A percentile compares a stretch with the other conserved stretches of the same genome.
Conservation (phyloP, 2,329 filamentous ascomycete genomes). For the Arthroderma uncinatum region DNA sequence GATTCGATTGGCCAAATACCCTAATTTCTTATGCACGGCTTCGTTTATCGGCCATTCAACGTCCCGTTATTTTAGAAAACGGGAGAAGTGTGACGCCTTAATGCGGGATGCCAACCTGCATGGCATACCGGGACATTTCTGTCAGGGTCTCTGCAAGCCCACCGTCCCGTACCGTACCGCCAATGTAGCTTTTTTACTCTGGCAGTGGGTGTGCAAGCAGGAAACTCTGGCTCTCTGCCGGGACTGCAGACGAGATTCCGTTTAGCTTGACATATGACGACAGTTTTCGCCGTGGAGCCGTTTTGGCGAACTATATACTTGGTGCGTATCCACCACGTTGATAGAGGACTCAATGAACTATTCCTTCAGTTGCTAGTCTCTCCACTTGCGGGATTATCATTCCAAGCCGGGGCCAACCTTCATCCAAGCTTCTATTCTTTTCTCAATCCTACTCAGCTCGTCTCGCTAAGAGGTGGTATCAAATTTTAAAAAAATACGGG, state of each 20-base stretch:
- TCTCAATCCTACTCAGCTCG: not conserved
- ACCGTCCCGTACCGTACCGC: not conserved
- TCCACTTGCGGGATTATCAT: slow-evolving; percentile 1
- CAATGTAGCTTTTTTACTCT: not conserved
- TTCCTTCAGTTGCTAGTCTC: not conserved
- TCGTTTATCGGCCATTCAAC: not conserved
- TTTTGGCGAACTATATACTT: not conserved
- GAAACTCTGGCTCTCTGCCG: not conserved
- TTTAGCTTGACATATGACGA: not conserved
- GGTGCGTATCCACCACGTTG: not conserved
- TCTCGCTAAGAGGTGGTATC: not conserved
- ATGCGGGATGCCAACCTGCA: not conserved
- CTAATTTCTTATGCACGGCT: not conserved
- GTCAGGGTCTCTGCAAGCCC: not conserved
- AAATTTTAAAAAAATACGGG: not conserved
- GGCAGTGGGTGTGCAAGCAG: not conserved
- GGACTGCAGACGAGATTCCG: not conserved
- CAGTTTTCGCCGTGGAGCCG: not conserved
- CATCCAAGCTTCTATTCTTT: not conserved
- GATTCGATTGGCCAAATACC: not conserved
- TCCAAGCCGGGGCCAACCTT: not conserved
- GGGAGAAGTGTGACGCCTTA: not conserved
- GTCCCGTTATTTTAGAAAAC: not conserved
- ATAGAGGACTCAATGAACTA: not conserved
- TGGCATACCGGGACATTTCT: not conserved